Conservation (phyloP, 192 early-diverging fungal species). For the Endogone sp. region DNA sequence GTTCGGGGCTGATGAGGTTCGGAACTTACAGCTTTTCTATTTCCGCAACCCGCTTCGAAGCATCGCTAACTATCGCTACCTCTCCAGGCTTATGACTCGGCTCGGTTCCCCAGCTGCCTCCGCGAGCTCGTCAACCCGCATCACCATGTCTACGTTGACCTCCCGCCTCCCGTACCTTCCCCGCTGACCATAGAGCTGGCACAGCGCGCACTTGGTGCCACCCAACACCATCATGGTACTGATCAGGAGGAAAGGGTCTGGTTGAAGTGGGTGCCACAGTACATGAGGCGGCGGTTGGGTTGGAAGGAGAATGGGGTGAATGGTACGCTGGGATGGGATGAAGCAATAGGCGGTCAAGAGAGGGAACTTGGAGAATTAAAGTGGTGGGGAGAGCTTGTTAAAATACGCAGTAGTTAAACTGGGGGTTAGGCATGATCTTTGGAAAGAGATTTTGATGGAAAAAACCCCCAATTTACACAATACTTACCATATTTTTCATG, state of each 20-base stretch:
- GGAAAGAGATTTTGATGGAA: too few relatives aligned
- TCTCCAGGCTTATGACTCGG: slow-evolving; percentile 22
- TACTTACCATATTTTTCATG: too few relatives aligned
- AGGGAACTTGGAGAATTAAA: too few relatives aligned
- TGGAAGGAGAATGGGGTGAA: background rate
- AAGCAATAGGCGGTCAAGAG: too few relatives aligned
- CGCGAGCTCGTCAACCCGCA: slow-evolving; percentile 6
- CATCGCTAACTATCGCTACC: background rate
- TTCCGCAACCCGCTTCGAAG: too few relatives aligned
- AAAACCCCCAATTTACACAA: too few relatives aligned
- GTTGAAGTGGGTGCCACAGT: too few relatives aligned
- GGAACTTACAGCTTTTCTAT: background rate
- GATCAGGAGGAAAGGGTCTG: background rate
- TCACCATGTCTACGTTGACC: slow-evolving; percentile 27
- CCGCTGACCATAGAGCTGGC: slow-evolving; percentile 1
- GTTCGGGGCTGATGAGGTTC: slow-evolving; percentile 86
- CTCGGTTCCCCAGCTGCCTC: slow-evolving; percentile 14
- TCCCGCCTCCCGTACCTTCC: slow-evolving; percentile 5
- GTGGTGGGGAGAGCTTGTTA: too few relatives aligned
- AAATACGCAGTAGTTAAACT: too few relatives aligned
- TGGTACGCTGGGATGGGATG: background rate
- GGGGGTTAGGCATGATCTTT: too few relatives aligned
- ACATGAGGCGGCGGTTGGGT: background rate
- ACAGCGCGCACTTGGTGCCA: background rate
- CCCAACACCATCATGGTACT: background rate